Conservation (phyloP, 2,329 filamentous ascomycete genomes). For the Neofusicoccum sp. region DNA sequence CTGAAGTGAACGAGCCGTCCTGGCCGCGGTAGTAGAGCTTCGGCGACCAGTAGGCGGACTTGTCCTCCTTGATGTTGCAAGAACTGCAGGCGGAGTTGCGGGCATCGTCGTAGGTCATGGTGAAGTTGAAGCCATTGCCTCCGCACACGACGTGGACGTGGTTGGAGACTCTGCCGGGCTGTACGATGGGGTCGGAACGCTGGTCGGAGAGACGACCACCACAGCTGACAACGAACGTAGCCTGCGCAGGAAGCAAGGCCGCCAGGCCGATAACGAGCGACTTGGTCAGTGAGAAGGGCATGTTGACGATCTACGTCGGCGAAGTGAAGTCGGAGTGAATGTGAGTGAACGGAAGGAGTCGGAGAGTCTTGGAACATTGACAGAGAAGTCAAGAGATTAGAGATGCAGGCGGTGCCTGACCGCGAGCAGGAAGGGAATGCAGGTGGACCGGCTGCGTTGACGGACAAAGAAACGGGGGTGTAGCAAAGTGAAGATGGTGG, state of each 20-base stretch:
- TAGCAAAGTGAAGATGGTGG: not conserved
- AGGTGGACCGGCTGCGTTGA: not conserved
- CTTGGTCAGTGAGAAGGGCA: conserved; percentile 18
- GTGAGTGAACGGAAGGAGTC: not conserved
- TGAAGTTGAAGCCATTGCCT: conserved; percentile 64
- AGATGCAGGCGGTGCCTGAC: not conserved
- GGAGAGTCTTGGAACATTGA: not conserved
- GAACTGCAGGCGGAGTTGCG: conserved; percentile 65
- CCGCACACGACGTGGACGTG: conserved; percentile 73
- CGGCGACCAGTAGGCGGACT: conserved; percentile 77
- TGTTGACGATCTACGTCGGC: not conserved
- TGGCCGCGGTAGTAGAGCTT: conserved; percentile 65
- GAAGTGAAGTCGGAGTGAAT: not conserved
- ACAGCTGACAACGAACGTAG: conserved; percentile 64
- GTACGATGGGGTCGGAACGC: conserved; percentile 67
- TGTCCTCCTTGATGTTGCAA: conserved; percentile 65
- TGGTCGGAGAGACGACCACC: conserved; percentile 59
- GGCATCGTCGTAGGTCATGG: conserved; percentile 61
- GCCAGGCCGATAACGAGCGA: conserved; percentile 22
- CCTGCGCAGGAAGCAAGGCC: conserved; percentile 43
- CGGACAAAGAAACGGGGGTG: not conserved
- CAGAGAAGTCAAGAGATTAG: not conserved
- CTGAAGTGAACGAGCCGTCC: conserved; percentile 62
- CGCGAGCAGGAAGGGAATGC: not conserved
- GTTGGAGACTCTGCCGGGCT: conserved; percentile 55